Evolutionary conservation across 495 filamentous ascomycete genomes (phyloP).

Genomic region (Hyaloscypha hepaticicola): DNA sequence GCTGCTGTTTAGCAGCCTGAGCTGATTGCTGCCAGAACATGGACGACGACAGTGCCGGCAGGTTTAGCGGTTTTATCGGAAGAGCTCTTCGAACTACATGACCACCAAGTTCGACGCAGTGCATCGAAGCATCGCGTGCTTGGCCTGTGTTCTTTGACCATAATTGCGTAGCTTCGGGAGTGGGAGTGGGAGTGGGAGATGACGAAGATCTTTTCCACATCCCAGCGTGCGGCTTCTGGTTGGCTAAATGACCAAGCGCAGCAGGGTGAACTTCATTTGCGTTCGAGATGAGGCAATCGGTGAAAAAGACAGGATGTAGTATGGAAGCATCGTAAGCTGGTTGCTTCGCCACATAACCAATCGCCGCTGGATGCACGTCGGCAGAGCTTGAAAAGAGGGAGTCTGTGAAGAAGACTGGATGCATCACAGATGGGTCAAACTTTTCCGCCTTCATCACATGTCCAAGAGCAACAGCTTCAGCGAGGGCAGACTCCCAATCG

Average conservation of each 20-base stretch:
- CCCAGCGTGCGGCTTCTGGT: not conserved
- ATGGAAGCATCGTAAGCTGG: conserved; percentile 13
- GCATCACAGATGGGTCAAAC: conserved; percentile 1
- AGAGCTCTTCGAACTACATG: conserved; percentile 4
- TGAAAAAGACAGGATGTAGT: conserved; percentile 28
- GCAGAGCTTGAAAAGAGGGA: not conserved
- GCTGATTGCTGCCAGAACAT: not conserved
- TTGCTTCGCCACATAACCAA: not conserved
- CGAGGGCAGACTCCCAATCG: conserved; percentile 23
- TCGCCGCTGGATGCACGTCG: not conserved
- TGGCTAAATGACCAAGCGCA: conserved; percentile 18
- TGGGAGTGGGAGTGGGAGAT: not conserved
- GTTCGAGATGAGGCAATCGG: conserved; percentile 3
- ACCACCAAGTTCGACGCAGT: too few relatives aligned
- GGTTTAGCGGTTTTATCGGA: not conserved
- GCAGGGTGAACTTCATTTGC: conserved; percentile 22
- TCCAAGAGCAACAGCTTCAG: conserved; percentile 19
- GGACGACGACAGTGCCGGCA: not conserved
- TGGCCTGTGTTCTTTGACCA: not conserved
- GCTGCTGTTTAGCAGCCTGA: not conserved
- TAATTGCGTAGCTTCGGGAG: not conserved
- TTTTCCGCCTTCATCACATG: conserved; percentile 4
- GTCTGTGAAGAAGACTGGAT: conserved; percentile 12
- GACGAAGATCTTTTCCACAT: conserved; percentile 4
- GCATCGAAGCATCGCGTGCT: not conserved